phyloP scores from a whole-genome alignment of 768 basidiomycete genomes.

The Rhodosporidiobolus odoratus region DNA sequence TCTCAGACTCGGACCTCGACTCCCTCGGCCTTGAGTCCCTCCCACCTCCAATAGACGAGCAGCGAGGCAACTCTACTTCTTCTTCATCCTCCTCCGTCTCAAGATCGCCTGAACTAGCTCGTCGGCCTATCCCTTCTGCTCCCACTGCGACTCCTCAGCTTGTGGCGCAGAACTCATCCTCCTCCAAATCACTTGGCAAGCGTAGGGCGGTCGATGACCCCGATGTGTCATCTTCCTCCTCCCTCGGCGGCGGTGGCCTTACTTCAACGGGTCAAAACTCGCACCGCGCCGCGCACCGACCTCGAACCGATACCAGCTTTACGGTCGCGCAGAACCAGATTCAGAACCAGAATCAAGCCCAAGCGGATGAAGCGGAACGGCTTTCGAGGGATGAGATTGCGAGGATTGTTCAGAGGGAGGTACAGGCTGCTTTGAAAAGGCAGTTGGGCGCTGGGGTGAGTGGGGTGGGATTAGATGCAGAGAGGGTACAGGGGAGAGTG shows the following conservation, averaged over 20 bases:
- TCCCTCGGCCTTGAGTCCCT: not conserved
- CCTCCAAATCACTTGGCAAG: not conserved
- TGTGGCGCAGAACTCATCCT: not conserved
- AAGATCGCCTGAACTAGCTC: not conserved
- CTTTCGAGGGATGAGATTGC: not conserved
- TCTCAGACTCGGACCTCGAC: slow-evolving; percentile 14
- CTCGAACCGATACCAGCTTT: not conserved
- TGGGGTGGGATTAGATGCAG: not conserved
- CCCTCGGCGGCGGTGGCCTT: not conserved
- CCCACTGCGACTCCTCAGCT: not conserved
- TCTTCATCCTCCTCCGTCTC: not conserved
- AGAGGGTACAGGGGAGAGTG: not conserved
- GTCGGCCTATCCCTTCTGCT: not conserved
- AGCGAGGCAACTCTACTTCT: not conserved
- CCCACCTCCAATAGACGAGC: not conserved
- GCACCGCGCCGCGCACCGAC: not conserved
- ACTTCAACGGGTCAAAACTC: too few species aligned
- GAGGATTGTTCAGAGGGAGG: not conserved
- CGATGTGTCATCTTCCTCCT: not conserved
- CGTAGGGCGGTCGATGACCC: not conserved
- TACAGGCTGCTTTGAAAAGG: not conserved
- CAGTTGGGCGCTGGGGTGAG: not conserved
- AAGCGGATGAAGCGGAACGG: not conserved
- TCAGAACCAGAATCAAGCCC: not conserved
- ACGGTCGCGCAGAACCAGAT: too few species aligned